A percentile compares a stretch with the other conserved stretches of the same genome.
These are phyloP conservation scores for Lagenaria siceraria DNA, from an alignment of 306 rosid species.

Conservation along the genomic window DNA sequence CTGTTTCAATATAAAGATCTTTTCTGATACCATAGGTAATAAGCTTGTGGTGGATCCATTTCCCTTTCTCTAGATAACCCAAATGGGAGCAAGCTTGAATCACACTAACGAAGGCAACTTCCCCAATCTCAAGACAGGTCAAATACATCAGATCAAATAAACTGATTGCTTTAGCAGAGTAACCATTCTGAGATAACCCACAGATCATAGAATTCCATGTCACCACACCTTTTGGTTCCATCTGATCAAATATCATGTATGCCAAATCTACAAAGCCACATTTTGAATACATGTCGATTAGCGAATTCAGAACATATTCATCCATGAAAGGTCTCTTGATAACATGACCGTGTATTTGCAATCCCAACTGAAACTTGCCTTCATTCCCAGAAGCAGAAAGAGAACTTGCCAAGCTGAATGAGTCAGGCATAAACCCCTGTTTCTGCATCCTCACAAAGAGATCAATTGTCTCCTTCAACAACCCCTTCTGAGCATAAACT, in stretches of 20 bases:
- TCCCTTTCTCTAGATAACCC: slow-evolving; percentile 74
- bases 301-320: slow-evolving; percentile 67
- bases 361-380: slow-evolving; percentile 46
- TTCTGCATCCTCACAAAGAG: slow-evolving; percentile 43
- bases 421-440: slow-evolving; percentile 52
- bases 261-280: slow-evolving; percentile 56
- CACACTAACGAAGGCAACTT: slow-evolving; percentile 61
- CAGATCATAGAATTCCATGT: slow-evolving; percentile 84
- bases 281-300: slow-evolving; percentile 83
- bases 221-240: slow-evolving; percentile 33
- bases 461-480: slow-evolving; percentile 32
- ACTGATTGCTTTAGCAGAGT: slow-evolving; percentile 51
- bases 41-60: slow-evolving; percentile 82
- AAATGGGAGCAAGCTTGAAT: slow-evolving; percentile 82
- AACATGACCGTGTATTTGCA: slow-evolving; percentile 60
- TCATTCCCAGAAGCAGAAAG: slow-evolving; percentile 63
- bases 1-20: slow-evolving; percentile 47
- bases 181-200: slow-evolving; percentile 67
- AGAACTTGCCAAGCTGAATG: slow-evolving; percentile 72
- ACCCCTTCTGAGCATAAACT: slow-evolving; percentile 43
- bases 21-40: slow-evolving; percentile 33
- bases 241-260: slow-evolving; percentile 36
- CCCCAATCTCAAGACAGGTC: slow-evolving; percentile 38
- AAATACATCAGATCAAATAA: slow-evolving; percentile 59
- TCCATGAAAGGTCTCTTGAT: slow-evolving; percentile 47